A percentile compares a stretch with the other conserved stretches of the same genome.
phyloP scores from a whole-genome alignment of 305 asterid genomes.

The Petunia hybrid region DNA sequence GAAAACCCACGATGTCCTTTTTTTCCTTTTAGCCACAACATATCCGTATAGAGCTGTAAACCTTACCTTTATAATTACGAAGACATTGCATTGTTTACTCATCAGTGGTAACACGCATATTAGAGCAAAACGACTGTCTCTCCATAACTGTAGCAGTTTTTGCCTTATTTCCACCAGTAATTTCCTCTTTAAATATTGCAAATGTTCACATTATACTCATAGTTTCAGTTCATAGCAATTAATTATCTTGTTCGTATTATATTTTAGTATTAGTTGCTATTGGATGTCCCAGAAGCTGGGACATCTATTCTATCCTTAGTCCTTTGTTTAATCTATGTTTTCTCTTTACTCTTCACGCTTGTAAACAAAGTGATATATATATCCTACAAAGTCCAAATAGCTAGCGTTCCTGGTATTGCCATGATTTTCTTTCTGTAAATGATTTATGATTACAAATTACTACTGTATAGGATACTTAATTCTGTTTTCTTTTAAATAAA shows the following conservation, averaged over 20 bases:
- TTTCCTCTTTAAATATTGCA: neutral
- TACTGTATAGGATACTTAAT: too few species aligned
- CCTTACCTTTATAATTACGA: too few species aligned
- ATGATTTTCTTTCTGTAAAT: neutral
- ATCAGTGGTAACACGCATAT: neutral
- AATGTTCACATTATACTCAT: neutral
- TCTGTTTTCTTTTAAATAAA: too few species aligned
- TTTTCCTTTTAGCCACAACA: too few species aligned
- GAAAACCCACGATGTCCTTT: too few species aligned
- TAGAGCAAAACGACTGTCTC: neutral
- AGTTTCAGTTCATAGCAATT: neutral
- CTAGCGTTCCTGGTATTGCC: too few species aligned
- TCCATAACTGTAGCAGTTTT: neutral
- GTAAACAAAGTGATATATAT: neutral
- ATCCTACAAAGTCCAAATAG: too few species aligned
- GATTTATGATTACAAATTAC: neutral
- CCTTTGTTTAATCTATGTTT: neutral
- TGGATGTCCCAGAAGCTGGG: constrained; percentile 22
- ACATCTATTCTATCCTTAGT: constrained; percentile 18
- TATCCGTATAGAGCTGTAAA: too few species aligned
- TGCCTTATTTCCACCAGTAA: neutral
- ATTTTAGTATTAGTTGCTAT: constrained; percentile 7
- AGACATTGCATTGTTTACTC: fast-evolving
- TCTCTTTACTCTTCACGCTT: neutral
- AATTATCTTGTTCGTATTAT: neutral